These are phyloP conservation scores for Astragalus membranaceus DNA, from an alignment of 306 rosid genomes.

Conservation along the genomic window DNA sequence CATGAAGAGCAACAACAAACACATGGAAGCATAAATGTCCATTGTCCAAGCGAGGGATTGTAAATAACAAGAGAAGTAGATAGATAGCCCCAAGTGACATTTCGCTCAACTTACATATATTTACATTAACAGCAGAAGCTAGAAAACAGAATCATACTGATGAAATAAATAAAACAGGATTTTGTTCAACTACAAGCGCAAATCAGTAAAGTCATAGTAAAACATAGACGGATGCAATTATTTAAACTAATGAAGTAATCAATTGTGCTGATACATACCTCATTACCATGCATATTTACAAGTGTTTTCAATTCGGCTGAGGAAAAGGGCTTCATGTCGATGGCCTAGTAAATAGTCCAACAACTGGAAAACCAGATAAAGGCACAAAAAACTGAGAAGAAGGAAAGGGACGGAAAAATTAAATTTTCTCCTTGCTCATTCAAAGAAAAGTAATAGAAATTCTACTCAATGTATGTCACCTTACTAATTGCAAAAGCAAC, in stretches of 20 bases:
- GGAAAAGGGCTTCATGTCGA: constrained; percentile 78
- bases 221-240: too few relatives aligned
- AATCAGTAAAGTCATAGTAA: too few relatives aligned
- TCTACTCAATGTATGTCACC: constrained; percentile 16
- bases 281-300: constrained; percentile 84
- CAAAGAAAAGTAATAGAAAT: not conserved
- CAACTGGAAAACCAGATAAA: constrained; percentile 51
- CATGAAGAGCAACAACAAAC: constrained; percentile 10
- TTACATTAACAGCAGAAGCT: too few relatives aligned
- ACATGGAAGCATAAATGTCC: constrained; percentile 7
- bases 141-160: too few relatives aligned
- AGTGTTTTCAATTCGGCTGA: constrained; percentile 93
- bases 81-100: too few relatives aligned
- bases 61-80: too few relatives aligned
- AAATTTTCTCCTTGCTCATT: not conserved
- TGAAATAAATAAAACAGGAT: too few relatives aligned
- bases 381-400: constrained; percentile 8
- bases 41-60: too few relatives aligned
- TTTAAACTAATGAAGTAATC: too few relatives aligned
- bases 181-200: too few relatives aligned
- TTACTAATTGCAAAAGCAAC: constrained; percentile 44
- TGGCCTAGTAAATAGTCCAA: constrained; percentile 77
- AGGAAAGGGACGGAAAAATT: not conserved
- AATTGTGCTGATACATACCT: constrained; percentile 47
- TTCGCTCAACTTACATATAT: too few relatives aligned